Conservation (phyloP, 768 basidiomycete genomes). For the Lyophyllum atratum region DNA sequence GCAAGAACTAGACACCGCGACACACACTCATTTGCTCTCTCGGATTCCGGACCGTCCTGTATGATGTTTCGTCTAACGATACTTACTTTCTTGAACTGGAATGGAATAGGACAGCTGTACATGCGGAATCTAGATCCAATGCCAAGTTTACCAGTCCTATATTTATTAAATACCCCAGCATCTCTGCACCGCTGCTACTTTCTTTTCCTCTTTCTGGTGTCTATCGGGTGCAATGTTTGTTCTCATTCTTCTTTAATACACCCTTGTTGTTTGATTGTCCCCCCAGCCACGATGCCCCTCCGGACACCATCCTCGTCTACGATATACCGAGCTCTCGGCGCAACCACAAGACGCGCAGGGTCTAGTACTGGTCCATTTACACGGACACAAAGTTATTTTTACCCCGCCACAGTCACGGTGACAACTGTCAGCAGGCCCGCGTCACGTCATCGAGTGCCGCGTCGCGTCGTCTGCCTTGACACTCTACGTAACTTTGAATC, state of each 20-base stretch:
- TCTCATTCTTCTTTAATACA: neutral
- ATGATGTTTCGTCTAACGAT: neutral
- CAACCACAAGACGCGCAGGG: too few species aligned
- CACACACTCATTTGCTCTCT: neutral
- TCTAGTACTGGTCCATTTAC: too few species aligned
- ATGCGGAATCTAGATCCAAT: neutral
- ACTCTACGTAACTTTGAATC: too few species aligned
- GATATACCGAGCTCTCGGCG: neutral
- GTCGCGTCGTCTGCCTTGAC: neutral
- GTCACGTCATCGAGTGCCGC: neutral
- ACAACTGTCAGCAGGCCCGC: neutral
- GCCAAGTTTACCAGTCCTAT: neutral
- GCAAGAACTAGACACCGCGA: constrained; percentile 28
- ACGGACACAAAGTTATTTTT: neutral
- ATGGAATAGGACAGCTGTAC: neutral
- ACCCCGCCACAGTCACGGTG: too few species aligned
- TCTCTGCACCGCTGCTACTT: neutral
- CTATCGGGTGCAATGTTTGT: neutral
- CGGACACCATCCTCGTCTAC: too few species aligned
- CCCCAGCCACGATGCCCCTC: neutral
- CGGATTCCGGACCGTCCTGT: too few species aligned
- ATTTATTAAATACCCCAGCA: neutral
- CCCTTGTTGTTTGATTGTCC: neutral
- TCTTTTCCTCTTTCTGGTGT: neutral
- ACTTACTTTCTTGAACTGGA: neutral